Percentiles rank a stretch among this genome's conserved stretches.
phyloP scores from a whole-genome alignment of 352 stramenopile species.

The Ophiocytium majus region DNA sequence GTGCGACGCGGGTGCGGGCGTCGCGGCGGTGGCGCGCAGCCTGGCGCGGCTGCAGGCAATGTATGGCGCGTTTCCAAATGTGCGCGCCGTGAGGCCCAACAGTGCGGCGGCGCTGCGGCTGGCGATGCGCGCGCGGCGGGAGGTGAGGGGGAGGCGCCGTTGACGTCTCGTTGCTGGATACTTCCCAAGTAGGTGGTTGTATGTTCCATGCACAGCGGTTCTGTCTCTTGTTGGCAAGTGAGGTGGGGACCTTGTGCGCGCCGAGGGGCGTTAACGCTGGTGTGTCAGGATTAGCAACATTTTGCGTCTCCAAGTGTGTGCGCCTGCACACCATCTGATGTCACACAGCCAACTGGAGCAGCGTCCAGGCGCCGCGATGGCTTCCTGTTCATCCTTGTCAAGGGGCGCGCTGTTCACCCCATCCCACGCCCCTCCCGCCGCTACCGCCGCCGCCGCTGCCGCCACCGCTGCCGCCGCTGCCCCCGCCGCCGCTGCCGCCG shows the following conservation, averaged over 20 bases:
- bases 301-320: not conserved
- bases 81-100: slow-evolving; percentile 87
- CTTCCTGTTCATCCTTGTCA: not conserved
- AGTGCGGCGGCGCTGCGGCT: slow-evolving; percentile 84
- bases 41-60: slow-evolving; percentile 19
- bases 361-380: not conserved
- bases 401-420: no score
- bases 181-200: not conserved
- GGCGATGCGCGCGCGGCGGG: slow-evolving; percentile 81
- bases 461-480: not conserved
- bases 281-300: not conserved
- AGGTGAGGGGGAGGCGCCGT: slow-evolving; percentile 68
- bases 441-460: no score
- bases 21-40: not conserved
- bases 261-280: not conserved
- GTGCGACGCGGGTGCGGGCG: not conserved
- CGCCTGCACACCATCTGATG: no score
- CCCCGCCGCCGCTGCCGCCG: not conserved
- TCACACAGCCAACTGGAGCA: no score
- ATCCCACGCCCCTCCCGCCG: no score
- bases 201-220: not conserved
- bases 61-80: slow-evolving; percentile 79
- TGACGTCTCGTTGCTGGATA: slow-evolving; percentile 12
- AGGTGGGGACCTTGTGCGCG: not conserved
- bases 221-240: not conserved